Percentiles rank a stretch among this genome's conserved stretches.
Conservation (phyloP, 768 basidiomycete genomes). For the Leucocoprinus leucothites region DNA sequence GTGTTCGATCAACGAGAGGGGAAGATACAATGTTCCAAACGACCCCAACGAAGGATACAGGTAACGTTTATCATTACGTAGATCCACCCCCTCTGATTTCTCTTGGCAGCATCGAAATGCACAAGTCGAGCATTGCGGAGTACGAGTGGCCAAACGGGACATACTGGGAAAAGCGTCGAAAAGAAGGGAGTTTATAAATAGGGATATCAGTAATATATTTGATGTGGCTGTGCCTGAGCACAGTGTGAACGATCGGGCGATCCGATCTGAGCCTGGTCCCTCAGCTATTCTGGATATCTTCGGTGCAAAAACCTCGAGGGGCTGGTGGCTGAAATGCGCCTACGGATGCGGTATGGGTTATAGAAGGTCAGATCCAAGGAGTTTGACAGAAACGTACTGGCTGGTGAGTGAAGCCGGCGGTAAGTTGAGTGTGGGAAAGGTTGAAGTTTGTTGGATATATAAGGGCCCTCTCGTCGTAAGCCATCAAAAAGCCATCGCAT, state of each 20-base stretch:
- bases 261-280: background rate
- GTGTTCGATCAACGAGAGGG: slow-evolving; percentile 80
- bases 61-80: slow-evolving; percentile 26
- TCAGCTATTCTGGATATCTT: background rate
- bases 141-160: slow-evolving; percentile 85
- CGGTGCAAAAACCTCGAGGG: no score
- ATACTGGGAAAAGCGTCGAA: slow-evolving; percentile 58
- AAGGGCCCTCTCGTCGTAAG: slow-evolving; percentile 6
- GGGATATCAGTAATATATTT: background rate
- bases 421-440: slow-evolving; percentile 10
- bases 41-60: slow-evolving; percentile 80
- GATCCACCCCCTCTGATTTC: background rate
- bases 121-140: slow-evolving; percentile 72
- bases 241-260: slow-evolving; percentile 9
- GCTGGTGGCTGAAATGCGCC: background rate
- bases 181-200: slow-evolving; percentile 13
- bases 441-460: slow-evolving; percentile 8
- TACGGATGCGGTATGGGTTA: background rate
- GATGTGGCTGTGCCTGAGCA: slow-evolving; percentile 11
- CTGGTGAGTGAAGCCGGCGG: slow-evolving; percentile 7
- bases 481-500: slow-evolving; percentile 6
- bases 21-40: slow-evolving; percentile 84
- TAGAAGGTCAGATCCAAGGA: background rate
- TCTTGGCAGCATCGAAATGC: slow-evolving; percentile 86
- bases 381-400: background rate